Percentiles rank a stretch among this genome's conserved stretches.
Conservation (phyloP, 129 eudicot genomes). For the Scalesia atractyloides region DNA sequence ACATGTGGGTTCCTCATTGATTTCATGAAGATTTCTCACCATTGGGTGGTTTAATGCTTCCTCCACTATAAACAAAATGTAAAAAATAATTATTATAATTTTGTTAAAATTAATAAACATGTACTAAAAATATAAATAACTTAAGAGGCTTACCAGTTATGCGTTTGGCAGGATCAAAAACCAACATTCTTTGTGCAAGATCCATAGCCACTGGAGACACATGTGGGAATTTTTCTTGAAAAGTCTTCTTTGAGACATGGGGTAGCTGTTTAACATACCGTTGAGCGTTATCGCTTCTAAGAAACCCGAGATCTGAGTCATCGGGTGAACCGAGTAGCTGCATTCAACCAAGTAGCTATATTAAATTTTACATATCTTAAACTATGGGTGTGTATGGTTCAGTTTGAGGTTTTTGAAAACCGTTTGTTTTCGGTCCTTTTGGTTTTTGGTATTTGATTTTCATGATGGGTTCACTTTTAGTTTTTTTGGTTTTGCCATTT, state of each 20-base stretch:
- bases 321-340: conserved; percentile 91
- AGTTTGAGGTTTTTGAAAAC: too few relatives aligned
- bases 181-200: conserved; percentile 85
- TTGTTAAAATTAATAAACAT: background rate
- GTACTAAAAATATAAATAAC: background rate
- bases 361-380: background rate
- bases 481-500: too few relatives aligned
- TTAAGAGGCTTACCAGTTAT: conserved; percentile 59
- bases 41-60: conserved; percentile 90
- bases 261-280: conserved; percentile 81
- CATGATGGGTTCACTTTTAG: too few relatives aligned
- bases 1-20: conserved; percentile 92
- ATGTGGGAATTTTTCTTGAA: conserved; percentile 68
- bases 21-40: conserved; percentile 75
- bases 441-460: too few relatives aligned
- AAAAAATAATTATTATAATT: background rate
- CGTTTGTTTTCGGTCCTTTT: too few relatives aligned
- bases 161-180: conserved; percentile 91
- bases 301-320: conserved; percentile 85
- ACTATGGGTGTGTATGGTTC: too few relatives aligned
- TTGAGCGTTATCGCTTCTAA: conserved; percentile 82
- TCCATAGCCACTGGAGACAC: conserved; percentile 74
- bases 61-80: conserved; percentile 51
- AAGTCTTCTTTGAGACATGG: conserved; percentile 59
- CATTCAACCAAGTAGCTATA: background rate